phyloP scores from a whole-genome alignment of 805 yeast species.

The Candida dendrica region DNA sequence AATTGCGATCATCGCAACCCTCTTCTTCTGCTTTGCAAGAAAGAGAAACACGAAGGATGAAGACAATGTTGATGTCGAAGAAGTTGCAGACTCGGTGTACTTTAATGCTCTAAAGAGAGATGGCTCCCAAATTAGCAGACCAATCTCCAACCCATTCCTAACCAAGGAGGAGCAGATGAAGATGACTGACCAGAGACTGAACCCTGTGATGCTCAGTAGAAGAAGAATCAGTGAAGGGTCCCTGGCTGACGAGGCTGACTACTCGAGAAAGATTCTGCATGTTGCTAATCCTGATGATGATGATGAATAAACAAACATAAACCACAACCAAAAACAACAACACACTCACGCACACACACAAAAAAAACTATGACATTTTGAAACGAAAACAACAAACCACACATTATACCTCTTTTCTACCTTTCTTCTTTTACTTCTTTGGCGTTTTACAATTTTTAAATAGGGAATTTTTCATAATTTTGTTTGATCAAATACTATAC shows the following conservation, averaged over 20 bases:
- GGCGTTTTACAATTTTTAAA: too few species aligned
- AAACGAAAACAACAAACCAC: too few species aligned
- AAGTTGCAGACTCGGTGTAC: slow-evolving; percentile 48
- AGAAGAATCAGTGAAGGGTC: slow-evolving; percentile 82
- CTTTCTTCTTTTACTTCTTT: too few species aligned
- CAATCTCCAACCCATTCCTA: slow-evolving; percentile 53
- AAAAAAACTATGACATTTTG: too few species aligned
- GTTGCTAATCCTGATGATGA: slow-evolving; percentile 86
- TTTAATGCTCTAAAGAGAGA: slow-evolving; percentile 51
- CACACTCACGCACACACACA: too few species aligned
- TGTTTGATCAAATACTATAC: too few species aligned
- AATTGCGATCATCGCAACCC: slow-evolving; percentile 31
- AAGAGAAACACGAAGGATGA: slow-evolving; percentile 17
- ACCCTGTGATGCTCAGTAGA: slow-evolving; percentile 75
- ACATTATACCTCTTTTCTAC: too few species aligned
- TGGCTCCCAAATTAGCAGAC: slow-evolving; percentile 23
- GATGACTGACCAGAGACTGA: slow-evolving; percentile 54
- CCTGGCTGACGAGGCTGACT: slow-evolving; percentile 79
- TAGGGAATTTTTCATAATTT: too few species aligned
- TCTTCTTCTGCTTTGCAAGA: slow-evolving; percentile 30
- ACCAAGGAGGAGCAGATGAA: slow-evolving; percentile 44
- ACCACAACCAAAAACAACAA: too few species aligned
- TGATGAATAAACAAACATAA: slow-evolving; percentile 2
- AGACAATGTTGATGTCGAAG: slow-evolving; percentile 30
- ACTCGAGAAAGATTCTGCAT: slow-evolving; percentile 69